Evolutionary conservation across 2,329 filamentous ascomycete species (phyloP), one percentile per base, ranked within the genome.

Genomic region (Chaetomium globosum): DNA sequence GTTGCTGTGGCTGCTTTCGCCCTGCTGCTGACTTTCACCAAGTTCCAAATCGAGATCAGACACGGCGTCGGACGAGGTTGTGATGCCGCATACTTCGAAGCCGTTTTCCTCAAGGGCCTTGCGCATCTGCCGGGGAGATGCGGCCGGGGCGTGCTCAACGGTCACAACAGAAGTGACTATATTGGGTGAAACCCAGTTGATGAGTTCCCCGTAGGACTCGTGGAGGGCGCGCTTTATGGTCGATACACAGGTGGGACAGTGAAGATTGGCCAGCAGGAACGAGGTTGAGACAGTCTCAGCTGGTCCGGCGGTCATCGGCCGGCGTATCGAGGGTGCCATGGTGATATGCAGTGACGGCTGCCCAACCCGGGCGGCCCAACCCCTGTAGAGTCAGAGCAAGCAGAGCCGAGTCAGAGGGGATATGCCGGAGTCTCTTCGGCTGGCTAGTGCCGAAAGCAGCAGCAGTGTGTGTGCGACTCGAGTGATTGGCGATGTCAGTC

Each of bases 241-340:
- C 43, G 85, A 83, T 58, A 91, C 86, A 75, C 90, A 93, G 66
- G 89, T 90, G 16, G 89, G 87, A 78, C 90, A 92, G 77, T 93
- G 90, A n/a, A 93, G 81, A 75, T 93, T 92, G 67, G 83, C 85
- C 70, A 93, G 80, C 67, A 92, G 81, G 73, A 89, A 86, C 39
- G 85, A 88, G 1, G 85, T 88, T 13, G 81, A 84, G 64, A 68
- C 61, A 49, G 70, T 71, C 58, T 65, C 66, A 54, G 68, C 30
- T 43, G 66, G 48, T 33, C 62, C 19, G 48, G 61, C 53, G 26
- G 65, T 59, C 54, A 59, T 28, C 28, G 51, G 61, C 16, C 62
- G 66, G 60, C 56, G 55, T 63, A 36, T 46, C 49, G 68, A 54
- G 31, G 68, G 61, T 60, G 62, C 68, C 71, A 72, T 73, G 61